Percentiles rank a stretch among this genome's conserved stretches.
phyloP scores from a whole-genome alignment of 2,329 filamentous ascomycete genomes.

The Paecilomyces sp. region DNA sequence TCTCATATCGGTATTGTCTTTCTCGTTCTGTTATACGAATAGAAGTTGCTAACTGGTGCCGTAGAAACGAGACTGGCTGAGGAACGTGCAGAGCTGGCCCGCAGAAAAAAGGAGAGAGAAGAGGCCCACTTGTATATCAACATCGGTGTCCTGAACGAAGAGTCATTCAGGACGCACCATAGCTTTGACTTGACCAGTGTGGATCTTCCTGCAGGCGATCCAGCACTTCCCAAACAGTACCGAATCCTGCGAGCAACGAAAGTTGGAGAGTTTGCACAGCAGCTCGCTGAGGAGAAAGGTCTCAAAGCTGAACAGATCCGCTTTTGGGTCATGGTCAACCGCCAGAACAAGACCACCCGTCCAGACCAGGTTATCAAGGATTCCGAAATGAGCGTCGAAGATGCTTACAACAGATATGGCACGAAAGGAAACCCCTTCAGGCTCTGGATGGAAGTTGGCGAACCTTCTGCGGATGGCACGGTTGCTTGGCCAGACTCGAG shows the following conservation, averaged over 20 bases:
- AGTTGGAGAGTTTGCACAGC: constrained; percentile 64
- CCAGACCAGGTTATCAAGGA: constrained; percentile 84
- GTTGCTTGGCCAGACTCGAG: constrained; percentile 57
- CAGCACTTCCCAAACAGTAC: constrained; percentile 64
- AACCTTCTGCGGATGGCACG: constrained; percentile 62
- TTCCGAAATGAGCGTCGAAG: constrained; percentile 67
- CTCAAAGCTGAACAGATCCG: constrained; percentile 65
- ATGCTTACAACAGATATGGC: constrained; percentile 61
- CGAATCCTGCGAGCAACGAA: constrained; percentile 68
- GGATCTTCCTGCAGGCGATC: constrained; percentile 55
- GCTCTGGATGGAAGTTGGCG: constrained; percentile 77
- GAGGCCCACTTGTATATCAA: constrained; percentile 91
- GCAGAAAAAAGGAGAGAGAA: constrained; percentile 77
- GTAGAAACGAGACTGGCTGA: constrained; percentile 69
- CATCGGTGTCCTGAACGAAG: constrained; percentile 72
- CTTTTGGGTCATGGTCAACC: constrained; percentile 96
- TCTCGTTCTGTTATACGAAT: not conserved
- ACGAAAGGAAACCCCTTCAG: constrained; percentile 64
- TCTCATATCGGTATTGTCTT: constrained; percentile 62
- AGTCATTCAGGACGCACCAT: constrained; percentile 72
- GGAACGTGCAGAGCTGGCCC: constrained; percentile 69
- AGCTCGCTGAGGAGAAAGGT: constrained; percentile 63
- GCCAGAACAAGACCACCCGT: constrained; percentile 92
- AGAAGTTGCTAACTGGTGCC: not conserved
- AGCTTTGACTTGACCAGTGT: constrained; percentile 75